Evolutionary conservation across 2,329 filamentous ascomycete genomes (phyloP).

Genomic region (Diplodia corticola): DNA sequence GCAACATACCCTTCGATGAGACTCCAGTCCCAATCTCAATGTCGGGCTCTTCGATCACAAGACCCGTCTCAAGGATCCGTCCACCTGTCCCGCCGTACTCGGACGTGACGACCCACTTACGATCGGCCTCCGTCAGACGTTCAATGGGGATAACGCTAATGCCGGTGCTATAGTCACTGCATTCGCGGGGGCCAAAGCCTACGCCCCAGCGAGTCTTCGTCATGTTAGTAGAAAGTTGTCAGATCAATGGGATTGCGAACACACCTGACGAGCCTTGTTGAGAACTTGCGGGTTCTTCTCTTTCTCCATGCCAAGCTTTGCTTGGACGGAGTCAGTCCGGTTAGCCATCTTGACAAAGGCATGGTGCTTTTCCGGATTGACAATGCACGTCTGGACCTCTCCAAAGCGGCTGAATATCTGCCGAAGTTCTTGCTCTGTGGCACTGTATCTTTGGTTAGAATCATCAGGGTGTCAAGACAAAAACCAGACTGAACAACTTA

Average conservation of each 20-base stretch:
- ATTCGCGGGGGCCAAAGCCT: conserved; percentile 93
- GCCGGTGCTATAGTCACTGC: conserved; percentile 91
- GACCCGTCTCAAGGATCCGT: conserved; percentile 72
- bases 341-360: conserved; percentile 99
- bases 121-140: conserved; percentile 90
- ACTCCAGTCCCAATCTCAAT: conserved; percentile 98
- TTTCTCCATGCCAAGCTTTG: conserved; percentile 85
- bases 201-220: conserved; percentile 90
- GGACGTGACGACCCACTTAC: conserved; percentile 94
- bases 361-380: conserved; percentile 96
- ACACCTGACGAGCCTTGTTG: conserved; percentile 55
- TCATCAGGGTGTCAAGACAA: background rate
- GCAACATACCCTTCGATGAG: conserved; percentile 68
- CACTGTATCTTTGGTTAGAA: conserved; percentile 30
- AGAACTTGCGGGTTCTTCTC: conserved; percentile 71
- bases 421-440: conserved; percentile 77
- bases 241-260: conserved; percentile 8
- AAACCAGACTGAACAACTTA: conserved; percentile 52
- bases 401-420: conserved; percentile 79
- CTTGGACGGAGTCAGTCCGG: conserved; percentile 77
- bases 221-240: background rate
- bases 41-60: conserved; percentile 95
- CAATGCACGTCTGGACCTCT: conserved; percentile 92
- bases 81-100: conserved; percentile 93
- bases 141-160: conserved; percentile 91